Base-by-base conservation (phyloP, 2,329 filamentous ascomycete genomes). In the Trichoderma citrinoviride region DNA sequence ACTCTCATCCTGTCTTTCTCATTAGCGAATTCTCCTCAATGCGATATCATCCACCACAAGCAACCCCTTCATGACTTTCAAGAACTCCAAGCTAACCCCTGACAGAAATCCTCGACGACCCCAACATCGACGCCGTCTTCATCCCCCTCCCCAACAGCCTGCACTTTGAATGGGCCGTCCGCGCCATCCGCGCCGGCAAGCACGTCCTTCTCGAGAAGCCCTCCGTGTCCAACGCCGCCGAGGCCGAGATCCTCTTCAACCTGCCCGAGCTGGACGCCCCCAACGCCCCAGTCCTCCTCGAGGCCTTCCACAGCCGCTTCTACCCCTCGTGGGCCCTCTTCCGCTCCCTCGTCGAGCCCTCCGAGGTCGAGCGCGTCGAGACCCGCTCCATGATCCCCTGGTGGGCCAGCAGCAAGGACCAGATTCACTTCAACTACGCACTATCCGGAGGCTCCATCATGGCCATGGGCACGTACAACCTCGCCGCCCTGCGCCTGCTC, bases 301-400 rank as follows among this genome's bases (percentile, higher is more conserved):
- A 87, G 72, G 83, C 83, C 3, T 80, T 82, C 65, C 83, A 85
- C 69, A 77, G 77, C 65, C 74, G 77, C 27, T 85, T 86, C 70
- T 79, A 83, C 66, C 83, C 83, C 0, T 75, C 78, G 1, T 82
- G 79, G 76, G 72, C 76, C 23, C 70, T 69, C 2, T 83, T 84
- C 69, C 65, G 80, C 61, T 65, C 72, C 1, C 64, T 77, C 5
- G 65, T 84, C 7, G 75, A 79, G 61, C 74, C 71, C 7, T 70
- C 71, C 5, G 77, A 76, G 44, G 75, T 83, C 3, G 73, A 69
- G 10, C 73, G 75, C 23, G 79, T 76, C 21, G 65, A 72, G 14
- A 69, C 76, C 12, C 64, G 61, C 15, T 67, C 74, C n/a, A 70
- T 64, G 50, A 54, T 78, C 0, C 77, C 78, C 0, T 70, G 67